Evolutionary conservation across 148 eudicot species (phyloP).

Genomic region (Camellia sinensis): DNA sequence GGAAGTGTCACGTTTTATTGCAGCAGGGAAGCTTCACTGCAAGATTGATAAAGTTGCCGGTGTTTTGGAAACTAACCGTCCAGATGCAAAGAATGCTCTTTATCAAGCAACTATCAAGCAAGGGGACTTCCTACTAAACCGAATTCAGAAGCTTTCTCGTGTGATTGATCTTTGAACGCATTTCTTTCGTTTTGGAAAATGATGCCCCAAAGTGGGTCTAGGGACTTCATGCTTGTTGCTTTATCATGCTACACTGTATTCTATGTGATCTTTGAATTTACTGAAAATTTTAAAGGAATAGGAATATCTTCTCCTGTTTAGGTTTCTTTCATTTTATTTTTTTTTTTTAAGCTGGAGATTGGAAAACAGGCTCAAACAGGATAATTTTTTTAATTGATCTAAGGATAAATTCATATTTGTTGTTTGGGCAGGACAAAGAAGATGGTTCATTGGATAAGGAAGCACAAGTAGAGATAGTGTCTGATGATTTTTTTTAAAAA

Average conservation of each 20-base stretch:
- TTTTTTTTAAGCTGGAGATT: too few relatives aligned
- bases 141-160: constrained; percentile 96
- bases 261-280: neutral
- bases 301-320: too few relatives aligned
- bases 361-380: too few relatives aligned
- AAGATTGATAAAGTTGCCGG: constrained; percentile 98
- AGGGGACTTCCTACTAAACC: constrained; percentile 88
- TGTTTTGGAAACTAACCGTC: constrained; percentile 88
- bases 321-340: neutral
- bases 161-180: constrained; percentile 74
- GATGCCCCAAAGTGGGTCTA: neutral
- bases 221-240: constrained; percentile 14
- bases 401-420: too few relatives aligned
- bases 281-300: neutral
- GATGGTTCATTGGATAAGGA: too few relatives aligned
- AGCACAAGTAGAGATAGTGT: too few relatives aligned
- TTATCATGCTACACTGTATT: neutral
- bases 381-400: too few relatives aligned
- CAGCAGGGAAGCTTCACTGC: constrained; percentile 98
- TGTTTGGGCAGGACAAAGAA: too few relatives aligned
- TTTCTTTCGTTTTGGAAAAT: neutral
- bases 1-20: constrained; percentile 87
- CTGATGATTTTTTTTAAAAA: too few relatives aligned
- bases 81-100: constrained; percentile 98
- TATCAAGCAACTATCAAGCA: constrained; percentile 98